These are phyloP conservation scores for Aspergillus sparsus DNA, from an alignment of 495 filamentous ascomycete species.

Conservation along the genomic window DNA sequence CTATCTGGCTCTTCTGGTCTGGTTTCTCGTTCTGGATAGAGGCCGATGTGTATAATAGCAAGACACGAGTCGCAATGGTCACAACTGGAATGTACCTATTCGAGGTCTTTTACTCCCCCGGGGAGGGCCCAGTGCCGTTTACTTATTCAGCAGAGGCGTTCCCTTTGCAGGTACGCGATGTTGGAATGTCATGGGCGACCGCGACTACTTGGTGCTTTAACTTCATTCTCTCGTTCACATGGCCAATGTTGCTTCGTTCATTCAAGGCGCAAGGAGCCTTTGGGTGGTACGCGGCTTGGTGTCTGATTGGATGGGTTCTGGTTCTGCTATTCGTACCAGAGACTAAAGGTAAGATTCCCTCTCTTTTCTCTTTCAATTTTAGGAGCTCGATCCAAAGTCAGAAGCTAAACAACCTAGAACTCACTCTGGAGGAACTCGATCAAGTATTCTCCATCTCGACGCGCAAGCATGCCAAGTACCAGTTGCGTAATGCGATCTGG, in stretches of 20 bases:
- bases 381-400: neutral
- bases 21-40: constrained; percentile 61
- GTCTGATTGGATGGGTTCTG: constrained; percentile 56
- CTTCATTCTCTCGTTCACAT: constrained; percentile 59
- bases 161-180: constrained; percentile 61
- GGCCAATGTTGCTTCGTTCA: constrained; percentile 48
- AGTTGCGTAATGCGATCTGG: constrained; percentile 49
- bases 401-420: constrained; percentile 29
- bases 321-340: constrained; percentile 59
- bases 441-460: constrained; percentile 57
- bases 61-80: constrained; percentile 47
- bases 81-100: constrained; percentile 55
- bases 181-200: constrained; percentile 67
- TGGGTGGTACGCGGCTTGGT: constrained; percentile 64
- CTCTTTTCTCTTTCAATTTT: constrained; percentile 12
- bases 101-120: constrained; percentile 55
- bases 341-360: constrained; percentile 49
- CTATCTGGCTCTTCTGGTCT: constrained; percentile 56
- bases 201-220: constrained; percentile 55
- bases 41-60: constrained; percentile 26
- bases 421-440: constrained; percentile 54
- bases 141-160: constrained; percentile 62
- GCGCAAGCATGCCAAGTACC: constrained; percentile 48
- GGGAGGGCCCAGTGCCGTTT: constrained; percentile 59
- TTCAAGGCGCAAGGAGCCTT: constrained; percentile 60